Conservation (phyloP, 106 monocot species). For the Apostasia ramifera region DNA sequence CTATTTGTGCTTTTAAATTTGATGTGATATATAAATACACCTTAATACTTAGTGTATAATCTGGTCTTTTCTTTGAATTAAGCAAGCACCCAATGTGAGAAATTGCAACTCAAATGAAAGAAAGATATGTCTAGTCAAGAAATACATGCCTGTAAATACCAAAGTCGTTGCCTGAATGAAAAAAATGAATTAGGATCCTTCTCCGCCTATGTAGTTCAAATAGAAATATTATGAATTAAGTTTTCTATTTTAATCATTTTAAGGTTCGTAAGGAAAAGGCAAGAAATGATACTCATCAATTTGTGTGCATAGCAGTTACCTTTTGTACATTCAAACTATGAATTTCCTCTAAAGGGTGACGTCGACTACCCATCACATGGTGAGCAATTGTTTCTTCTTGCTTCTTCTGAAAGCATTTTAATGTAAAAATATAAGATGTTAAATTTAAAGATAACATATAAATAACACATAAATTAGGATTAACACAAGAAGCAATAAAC, state of each 20-base stretch:
- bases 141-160: constrained; percentile 54
- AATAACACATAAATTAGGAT: too few relatives aligned
- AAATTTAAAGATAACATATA: background rate
- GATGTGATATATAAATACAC: too few relatives aligned
- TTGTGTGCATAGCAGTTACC: constrained; percentile 17
- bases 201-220: constrained; percentile 36
- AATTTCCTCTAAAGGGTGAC: constrained; percentile 56
- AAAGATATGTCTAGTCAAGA: background rate
- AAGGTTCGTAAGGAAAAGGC: too few relatives aligned
- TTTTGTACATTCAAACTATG: constrained; percentile 42
- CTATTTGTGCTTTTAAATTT: too few relatives aligned
- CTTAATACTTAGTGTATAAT: too few relatives aligned
- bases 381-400: constrained; percentile 53
- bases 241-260: too few relatives aligned
- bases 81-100: too few relatives aligned
- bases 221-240: background rate
- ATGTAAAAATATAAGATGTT: constrained; percentile 3
- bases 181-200: constrained; percentile 48
- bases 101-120: background rate
- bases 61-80: too few relatives aligned
- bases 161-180: constrained; percentile 76
- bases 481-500: too few relatives aligned
- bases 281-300: background rate
- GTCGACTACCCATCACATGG: constrained; percentile 49
- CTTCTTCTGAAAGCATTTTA: constrained; percentile 25